These are phyloP conservation scores for Aeminium ludgeri DNA, from an alignment of 495 filamentous ascomycete species.

Conservation along the genomic window DNA sequence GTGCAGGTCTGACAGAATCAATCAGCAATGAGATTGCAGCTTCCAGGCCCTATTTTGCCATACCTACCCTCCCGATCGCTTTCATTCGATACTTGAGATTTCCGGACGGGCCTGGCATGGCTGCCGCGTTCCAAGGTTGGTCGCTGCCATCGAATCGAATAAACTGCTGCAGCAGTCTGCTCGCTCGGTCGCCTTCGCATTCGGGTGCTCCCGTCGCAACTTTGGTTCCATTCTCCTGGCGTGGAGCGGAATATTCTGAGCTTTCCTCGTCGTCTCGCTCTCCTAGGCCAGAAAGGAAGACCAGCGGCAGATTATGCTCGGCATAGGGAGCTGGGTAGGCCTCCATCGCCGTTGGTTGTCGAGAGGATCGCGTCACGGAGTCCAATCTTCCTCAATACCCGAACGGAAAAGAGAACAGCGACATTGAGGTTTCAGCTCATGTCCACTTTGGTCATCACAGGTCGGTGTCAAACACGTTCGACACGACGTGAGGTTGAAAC, in stretches of 20 bases:
- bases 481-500: no score
- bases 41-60: slow-evolving; percentile 16
- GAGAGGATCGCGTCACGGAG: not conserved
- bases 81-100: slow-evolving; percentile 42
- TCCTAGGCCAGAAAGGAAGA: slow-evolving; percentile 61
- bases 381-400: no score
- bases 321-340: slow-evolving; percentile 68
- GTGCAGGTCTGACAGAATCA: slow-evolving; percentile 33
- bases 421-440: no score
- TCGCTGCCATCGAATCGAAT: slow-evolving; percentile 45
- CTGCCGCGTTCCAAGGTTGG: slow-evolving; percentile 39
- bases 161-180: slow-evolving; percentile 51
- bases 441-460: no score
- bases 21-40: not conserved
- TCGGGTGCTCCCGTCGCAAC: slow-evolving; percentile 4
- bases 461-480: no score
- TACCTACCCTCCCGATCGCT: slow-evolving; percentile 61
- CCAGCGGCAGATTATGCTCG: slow-evolving; percentile 63
- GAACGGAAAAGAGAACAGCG: no score
- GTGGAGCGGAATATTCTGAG: slow-evolving; percentile 25
- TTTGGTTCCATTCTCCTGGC: slow-evolving; percentile 7
- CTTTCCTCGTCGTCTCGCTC: slow-evolving; percentile 2
- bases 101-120: slow-evolving; percentile 23
- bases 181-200: slow-evolving; percentile 41
- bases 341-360: slow-evolving; percentile 42